These are phyloP conservation scores for Leccinum truebloodii DNA, from an alignment of 768 basidiomycete species.

Conservation along the genomic window DNA sequence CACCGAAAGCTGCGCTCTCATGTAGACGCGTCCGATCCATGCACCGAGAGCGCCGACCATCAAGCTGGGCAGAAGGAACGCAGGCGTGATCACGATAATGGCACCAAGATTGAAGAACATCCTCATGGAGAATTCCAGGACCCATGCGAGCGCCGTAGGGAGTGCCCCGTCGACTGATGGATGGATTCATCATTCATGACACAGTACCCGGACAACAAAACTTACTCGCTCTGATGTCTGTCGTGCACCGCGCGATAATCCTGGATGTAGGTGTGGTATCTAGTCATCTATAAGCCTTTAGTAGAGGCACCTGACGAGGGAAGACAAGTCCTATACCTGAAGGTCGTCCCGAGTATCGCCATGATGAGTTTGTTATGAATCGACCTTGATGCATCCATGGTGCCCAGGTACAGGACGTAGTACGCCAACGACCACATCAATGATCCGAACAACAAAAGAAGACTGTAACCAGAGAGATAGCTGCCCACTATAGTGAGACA, in stretches of 20 bases:
- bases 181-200: not conserved
- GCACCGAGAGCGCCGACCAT: not conserved
- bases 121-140: slow-evolving; percentile 1
- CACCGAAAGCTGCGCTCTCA: slow-evolving; percentile 5
- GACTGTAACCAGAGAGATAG: not conserved
- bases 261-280: slow-evolving; percentile 2
- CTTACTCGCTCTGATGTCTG: slow-evolving; percentile 4
- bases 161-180: slow-evolving; percentile 1
- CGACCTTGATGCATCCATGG: not conserved
- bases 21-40: not conserved
- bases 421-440: slow-evolving; percentile 1
- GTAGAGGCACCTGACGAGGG: not conserved
- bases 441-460: not conserved
- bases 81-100: not conserved
- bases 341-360: slow-evolving; percentile 4
- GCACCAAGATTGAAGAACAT: slow-evolving; percentile 8
- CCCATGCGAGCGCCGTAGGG: not conserved
- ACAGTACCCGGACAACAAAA: not conserved
- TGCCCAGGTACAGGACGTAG: not conserved
- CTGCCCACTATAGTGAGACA: not conserved
- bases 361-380: not conserved
- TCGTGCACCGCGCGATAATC: slow-evolving; percentile 1
- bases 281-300: not conserved
- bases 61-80: slow-evolving; percentile 1
- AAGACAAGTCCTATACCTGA: not conserved